Conservation (phyloP, 768 basidiomycete genomes). For the Boletus vinaceobasis region DNA sequence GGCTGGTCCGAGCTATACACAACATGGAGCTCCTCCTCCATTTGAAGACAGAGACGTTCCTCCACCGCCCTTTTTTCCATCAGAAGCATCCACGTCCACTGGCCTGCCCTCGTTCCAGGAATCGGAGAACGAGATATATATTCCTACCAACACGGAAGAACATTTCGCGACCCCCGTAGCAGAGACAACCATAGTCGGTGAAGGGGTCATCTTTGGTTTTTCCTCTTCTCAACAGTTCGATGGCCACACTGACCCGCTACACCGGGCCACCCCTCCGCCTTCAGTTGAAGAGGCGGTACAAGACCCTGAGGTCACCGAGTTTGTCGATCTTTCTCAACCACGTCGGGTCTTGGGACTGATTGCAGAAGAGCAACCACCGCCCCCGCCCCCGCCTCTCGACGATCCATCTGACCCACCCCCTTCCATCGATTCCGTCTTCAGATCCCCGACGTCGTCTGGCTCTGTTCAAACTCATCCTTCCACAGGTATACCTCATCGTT, state of each 20-base stretch:
- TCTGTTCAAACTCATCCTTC: conserved; percentile 17
- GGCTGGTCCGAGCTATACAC: conserved; percentile 72
- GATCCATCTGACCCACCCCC: conserved; percentile 88
- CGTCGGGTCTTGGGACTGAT: conserved; percentile 59
- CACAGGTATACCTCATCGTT: conserved; percentile 29
- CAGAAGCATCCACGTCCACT: conserved; percentile 56
- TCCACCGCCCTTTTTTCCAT: conserved; percentile 59
- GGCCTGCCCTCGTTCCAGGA: conserved; percentile 74
- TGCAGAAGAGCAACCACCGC: conserved; percentile 57
- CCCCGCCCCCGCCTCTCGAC: conserved; percentile 79
- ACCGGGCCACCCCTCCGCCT: conserved; percentile 70
- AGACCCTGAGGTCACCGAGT: conserved; percentile 66
- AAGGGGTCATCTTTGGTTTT: conserved; percentile 80
- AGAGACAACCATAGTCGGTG: conserved; percentile 52
- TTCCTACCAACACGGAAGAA: conserved; percentile 44
- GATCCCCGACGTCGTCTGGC: conserved; percentile 30
- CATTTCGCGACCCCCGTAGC: conserved; percentile 33
- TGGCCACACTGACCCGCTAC: conserved; percentile 70
- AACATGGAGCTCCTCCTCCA: conserved; percentile 68
- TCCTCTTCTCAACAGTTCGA: conserved; percentile 70
- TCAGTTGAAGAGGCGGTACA: conserved; percentile 69
- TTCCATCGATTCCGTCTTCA: conserved; percentile 80
- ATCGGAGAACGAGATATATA: conserved; percentile 72
- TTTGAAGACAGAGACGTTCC: conserved; percentile 83
- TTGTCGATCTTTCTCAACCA: conserved; percentile 56